These are phyloP conservation scores for Lodderomyces theae DNA, from an alignment of 1,139 yeast species.

Conservation along the genomic window DNA sequence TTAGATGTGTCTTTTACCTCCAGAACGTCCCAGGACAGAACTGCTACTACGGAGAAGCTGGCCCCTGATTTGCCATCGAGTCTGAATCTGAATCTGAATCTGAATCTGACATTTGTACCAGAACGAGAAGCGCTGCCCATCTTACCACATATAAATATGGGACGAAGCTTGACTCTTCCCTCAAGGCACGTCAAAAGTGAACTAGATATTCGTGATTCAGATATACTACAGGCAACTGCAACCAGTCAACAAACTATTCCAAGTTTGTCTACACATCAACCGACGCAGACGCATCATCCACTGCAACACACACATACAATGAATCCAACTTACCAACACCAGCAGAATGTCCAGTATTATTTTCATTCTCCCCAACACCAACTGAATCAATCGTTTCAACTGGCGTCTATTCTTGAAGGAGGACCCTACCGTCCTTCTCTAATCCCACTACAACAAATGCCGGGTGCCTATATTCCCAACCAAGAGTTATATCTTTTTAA, in stretches of 20 bases:
- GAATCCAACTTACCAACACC: not conserved
- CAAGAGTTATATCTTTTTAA: not conserved
- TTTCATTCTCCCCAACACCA: not conserved
- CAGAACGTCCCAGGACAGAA: not conserved
- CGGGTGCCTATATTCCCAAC: not conserved
- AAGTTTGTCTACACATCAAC: not conserved
- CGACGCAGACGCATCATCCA: not conserved
- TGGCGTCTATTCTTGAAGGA: not conserved
- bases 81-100: too few species aligned
- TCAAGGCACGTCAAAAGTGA: too few species aligned
- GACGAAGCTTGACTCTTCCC: not conserved
- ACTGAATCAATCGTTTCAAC: slow-evolving; percentile 3
- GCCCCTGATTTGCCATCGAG: not conserved
- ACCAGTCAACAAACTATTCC: not conserved
- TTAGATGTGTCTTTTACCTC: not conserved
- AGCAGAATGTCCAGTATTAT: not conserved
- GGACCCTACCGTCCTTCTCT: not conserved
- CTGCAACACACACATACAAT: too few species aligned
- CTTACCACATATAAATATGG: not conserved
- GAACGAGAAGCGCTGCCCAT: too few species aligned
- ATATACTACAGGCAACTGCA: not conserved
- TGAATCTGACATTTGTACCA: too few species aligned
- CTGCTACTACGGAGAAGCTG: not conserved
- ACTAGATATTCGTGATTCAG: too few species aligned
- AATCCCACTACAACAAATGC: slow-evolving; percentile 1